phyloP scores from a whole-genome alignment of 2,329 filamentous ascomycete species.

The Trichoderma hamatum region DNA sequence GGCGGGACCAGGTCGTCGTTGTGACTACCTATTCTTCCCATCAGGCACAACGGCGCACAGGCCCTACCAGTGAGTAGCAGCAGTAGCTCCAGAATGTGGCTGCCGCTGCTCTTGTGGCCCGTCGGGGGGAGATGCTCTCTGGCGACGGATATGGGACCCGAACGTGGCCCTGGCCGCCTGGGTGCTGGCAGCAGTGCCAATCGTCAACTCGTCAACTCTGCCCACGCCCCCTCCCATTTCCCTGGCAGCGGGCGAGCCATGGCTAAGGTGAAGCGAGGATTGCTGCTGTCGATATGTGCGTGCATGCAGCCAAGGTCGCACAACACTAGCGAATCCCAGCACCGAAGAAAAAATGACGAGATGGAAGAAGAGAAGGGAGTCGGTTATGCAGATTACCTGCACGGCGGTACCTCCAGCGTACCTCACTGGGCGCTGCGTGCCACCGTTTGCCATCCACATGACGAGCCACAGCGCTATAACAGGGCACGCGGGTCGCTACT shows the following conservation, averaged over 20 bases:
- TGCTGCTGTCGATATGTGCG: constrained; percentile 17
- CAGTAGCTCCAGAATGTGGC: constrained; percentile 3
- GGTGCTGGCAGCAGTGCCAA: neutral
- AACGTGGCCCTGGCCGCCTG: constrained; percentile 26
- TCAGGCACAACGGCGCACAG: constrained; percentile 25
- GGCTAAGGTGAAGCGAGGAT: constrained; percentile 17
- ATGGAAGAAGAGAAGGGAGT: neutral
- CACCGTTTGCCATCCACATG: neutral
- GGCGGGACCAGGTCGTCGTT: constrained; percentile 12
- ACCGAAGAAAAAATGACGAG: neutral
- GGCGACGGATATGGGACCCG: constrained; percentile 27
- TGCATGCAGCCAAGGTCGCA: constrained; percentile 23
- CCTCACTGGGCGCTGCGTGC: neutral
- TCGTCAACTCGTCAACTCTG: constrained; percentile 6
- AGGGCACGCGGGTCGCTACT: neutral
- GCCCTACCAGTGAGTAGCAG: neutral
- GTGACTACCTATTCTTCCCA: constrained; percentile 16
- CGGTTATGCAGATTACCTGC: neutral
- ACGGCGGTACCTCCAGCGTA: neutral
- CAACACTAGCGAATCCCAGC: constrained; percentile 10
- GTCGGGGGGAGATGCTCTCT: neutral
- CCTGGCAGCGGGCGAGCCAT: constrained; percentile 24
- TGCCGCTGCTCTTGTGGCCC: constrained; percentile 2
- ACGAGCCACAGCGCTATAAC: neutral
- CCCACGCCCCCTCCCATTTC: constrained; percentile 21